Base-by-base conservation (phyloP, 1,139 yeast species). In the Protomyces inouyei region DNA sequence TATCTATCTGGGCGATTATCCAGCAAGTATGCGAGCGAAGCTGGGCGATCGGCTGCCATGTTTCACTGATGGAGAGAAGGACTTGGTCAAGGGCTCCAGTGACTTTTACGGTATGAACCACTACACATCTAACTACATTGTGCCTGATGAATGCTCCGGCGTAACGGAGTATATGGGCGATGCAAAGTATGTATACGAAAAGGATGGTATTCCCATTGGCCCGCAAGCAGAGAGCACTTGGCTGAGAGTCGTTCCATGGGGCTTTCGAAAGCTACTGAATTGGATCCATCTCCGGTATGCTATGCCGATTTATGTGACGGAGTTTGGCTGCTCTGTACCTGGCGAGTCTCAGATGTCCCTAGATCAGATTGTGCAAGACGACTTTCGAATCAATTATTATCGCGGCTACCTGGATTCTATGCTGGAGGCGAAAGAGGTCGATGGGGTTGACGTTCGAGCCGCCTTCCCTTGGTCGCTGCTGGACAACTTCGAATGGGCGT, bases 51-150 rank as follows among this genome's bases (percentile, higher is more conserved):
- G 56, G 14, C 66, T 72, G 35, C 75, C 74, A 21, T 67, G 68
- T 38, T 73, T 76, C 66, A 71, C 76, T 12, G 70, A 64, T 0
- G 76, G 72, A 35, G 77, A 77, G 66, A 70, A 72, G 55, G 61
- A 64, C 36, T 65, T 69, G 18, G 70, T 76, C 35, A 65, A 70
- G 4, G 71, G 71, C 18, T 71, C 75, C 1, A 64, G 73, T 4
- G 79, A 77, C 64, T 77, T 74, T 69, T 74, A 75, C 55, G 78
- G 79, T 36, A 71, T 77, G 70, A 79, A 77, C 64, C 74, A 76
- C 14, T 77, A 77, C 67, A 75, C 78, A n/a, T 74, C 75, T 9
- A 71, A 71, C 60, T 70, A 70, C 18, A 16, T 43, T 9, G 48
- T 43, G 8, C 48, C 48, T 4, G 25, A 43, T 18, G 25, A n/a